These are phyloP conservation scores for Hebeloma cylindrosporum DNA, from an alignment of 768 basidiomycete species.

Conservation along the genomic window DNA sequence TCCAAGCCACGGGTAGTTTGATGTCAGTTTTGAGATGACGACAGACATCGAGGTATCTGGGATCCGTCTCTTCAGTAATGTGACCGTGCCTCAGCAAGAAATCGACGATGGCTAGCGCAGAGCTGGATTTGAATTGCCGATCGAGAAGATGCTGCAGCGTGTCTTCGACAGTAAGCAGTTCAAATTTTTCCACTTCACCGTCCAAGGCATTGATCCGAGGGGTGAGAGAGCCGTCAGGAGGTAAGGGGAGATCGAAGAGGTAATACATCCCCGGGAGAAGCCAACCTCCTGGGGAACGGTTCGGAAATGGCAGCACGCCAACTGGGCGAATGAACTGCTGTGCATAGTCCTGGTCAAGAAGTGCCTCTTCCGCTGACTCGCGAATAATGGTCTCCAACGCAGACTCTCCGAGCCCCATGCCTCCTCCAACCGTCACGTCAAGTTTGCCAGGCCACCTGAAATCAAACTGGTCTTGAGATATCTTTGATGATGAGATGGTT, in stretches of 20 bases:
- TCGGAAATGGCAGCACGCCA: slow-evolving; percentile 40
- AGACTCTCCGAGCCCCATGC: slow-evolving; percentile 40
- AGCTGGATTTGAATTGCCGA: slow-evolving; percentile 42
- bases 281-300: slow-evolving; percentile 43
- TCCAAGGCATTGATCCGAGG: slow-evolving; percentile 39
- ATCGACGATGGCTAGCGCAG: slow-evolving; percentile 42
- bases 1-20: slow-evolving; percentile 28
- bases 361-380: slow-evolving; percentile 45
- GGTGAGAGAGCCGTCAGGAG: slow-evolving; percentile 29
- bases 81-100: slow-evolving; percentile 41
- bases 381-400: slow-evolving; percentile 38
- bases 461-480: not conserved
- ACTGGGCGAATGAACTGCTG: slow-evolving; percentile 29
- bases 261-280: slow-evolving; percentile 47
- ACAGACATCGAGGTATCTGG: slow-evolving; percentile 32
- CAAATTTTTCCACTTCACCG: slow-evolving; percentile 44
- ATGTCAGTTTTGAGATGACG: slow-evolving; percentile 27
- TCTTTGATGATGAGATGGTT: not conserved
- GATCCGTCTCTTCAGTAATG: slow-evolving; percentile 32
- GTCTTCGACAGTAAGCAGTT: slow-evolving; percentile 33
- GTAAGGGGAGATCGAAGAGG: slow-evolving; percentile 43
- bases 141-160: slow-evolving; percentile 34
- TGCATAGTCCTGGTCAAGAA: slow-evolving; percentile 38
- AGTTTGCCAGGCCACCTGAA: slow-evolving; percentile 37
- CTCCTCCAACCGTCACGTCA: slow-evolving; percentile 46